These are phyloP conservation scores for Dictyostelium intermedium DNA, from an alignment of 78 protist species.

Conservation along the genomic window DNA sequence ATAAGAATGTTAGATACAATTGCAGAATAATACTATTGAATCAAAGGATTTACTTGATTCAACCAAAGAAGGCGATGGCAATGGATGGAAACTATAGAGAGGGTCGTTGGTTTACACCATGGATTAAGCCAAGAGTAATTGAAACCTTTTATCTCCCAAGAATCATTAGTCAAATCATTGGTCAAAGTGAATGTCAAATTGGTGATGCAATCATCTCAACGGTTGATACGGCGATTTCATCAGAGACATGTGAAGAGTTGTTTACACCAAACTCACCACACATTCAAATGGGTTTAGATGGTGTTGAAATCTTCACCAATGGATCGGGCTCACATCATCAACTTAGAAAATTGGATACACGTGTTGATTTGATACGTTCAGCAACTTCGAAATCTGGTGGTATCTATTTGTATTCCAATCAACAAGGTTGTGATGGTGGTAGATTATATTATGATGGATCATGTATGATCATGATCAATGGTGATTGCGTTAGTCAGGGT, in stretches of 20 bases:
- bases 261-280: slow-evolving; percentile 88
- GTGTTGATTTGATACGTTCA: slow-evolving; percentile 82
- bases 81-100: slow-evolving; percentile 95
- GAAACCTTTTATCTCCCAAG: slow-evolving; percentile 78
- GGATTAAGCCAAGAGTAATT: slow-evolving; percentile 38
- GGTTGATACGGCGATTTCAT: slow-evolving; percentile 54
- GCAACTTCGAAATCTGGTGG: slow-evolving; percentile 85
- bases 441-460: slow-evolving; percentile 93
- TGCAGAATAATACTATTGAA: slow-evolving; percentile 83
- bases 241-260: slow-evolving; percentile 92
- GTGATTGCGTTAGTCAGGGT: slow-evolving; percentile 86
- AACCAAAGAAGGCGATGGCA: slow-evolving; percentile 91
- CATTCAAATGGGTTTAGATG: slow-evolving; percentile 73
- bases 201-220: slow-evolving; percentile 83
- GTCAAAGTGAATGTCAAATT: slow-evolving; percentile 72
- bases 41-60: slow-evolving; percentile 73
- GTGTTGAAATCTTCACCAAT: slow-evolving; percentile 92
- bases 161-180: slow-evolving; percentile 4
- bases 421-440: slow-evolving; percentile 93
- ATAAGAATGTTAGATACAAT: slow-evolving; percentile 87
- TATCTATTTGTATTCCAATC: slow-evolving; percentile 73
- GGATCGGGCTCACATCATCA: slow-evolving; percentile 93
- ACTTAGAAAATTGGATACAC: slow-evolving; percentile 86
- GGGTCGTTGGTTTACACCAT: slow-evolving; percentile 88
- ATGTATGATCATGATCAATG: slow-evolving; percentile 86